phyloP scores from a whole-genome alignment of 257 asterid genomes.

The Solanum habrochaites region DNA sequence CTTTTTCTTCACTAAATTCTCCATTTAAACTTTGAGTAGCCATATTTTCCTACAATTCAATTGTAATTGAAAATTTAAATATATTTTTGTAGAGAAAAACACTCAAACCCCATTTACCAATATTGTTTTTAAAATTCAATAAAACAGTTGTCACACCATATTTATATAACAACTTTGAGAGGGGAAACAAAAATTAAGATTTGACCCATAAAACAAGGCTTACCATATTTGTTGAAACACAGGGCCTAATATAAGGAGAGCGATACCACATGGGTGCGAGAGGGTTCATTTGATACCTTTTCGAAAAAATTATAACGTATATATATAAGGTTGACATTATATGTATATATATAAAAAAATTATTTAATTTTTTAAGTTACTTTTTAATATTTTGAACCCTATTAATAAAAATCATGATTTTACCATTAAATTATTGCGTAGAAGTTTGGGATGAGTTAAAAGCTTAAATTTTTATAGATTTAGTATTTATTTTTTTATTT shows the following conservation, averaged over 20 bases:
- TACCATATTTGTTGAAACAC: not conserved
- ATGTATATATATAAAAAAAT: not conserved
- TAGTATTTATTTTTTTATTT: not conserved
- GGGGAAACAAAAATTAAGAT: not conserved
- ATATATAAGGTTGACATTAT: not conserved
- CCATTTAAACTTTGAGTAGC: constrained; percentile 8
- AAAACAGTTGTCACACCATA: not conserved
- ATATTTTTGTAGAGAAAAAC: not conserved
- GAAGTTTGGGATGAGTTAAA: not conserved
- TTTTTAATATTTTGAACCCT: not conserved
- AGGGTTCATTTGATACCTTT: not conserved
- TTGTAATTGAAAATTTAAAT: not conserved
- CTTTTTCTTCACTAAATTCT: constrained; percentile 17
- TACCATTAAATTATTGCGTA: not conserved
- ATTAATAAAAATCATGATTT: not conserved
- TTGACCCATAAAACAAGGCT: not conserved
- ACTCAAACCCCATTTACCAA: not conserved
- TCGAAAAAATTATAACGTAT: not conserved
- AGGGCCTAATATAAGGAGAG: not conserved
- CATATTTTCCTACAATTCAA: constrained; percentile 22
- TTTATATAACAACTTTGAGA: not conserved
- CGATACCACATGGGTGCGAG: not conserved
- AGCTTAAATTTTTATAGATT: not conserved
- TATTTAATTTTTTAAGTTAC: not conserved
- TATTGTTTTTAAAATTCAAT: not conserved